Percentiles rank a stretch among this genome's conserved stretches.
phyloP scores from a whole-genome alignment of 495 filamentous ascomycete genomes.

The Neurospora sp. region DNA sequence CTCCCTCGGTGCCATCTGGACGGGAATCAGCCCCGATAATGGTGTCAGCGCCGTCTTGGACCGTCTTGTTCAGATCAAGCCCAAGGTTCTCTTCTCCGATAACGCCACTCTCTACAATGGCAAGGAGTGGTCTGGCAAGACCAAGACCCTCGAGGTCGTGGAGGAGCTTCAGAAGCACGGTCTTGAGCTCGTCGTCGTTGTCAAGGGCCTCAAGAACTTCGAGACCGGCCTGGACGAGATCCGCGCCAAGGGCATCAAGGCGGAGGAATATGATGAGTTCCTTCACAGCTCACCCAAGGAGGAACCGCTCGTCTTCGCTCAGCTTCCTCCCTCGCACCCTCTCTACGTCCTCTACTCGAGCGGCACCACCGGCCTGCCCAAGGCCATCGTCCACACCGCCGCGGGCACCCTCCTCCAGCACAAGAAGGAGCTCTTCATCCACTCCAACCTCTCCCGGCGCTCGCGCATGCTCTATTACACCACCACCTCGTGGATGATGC shows the following conservation, averaged over 20 bases:
- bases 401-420: constrained; percentile 84
- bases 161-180: constrained; percentile 45
- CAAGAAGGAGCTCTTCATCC: constrained; percentile 85
- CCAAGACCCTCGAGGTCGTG: constrained; percentile 65
- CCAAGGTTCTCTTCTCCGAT: constrained; percentile 72
- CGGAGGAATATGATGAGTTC: constrained; percentile 29
- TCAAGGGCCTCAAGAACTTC: constrained; percentile 47
- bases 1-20: constrained; percentile 81
- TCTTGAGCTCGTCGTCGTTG: constrained; percentile 58
- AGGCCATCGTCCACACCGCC: constrained; percentile 85
- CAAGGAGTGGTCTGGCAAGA: constrained; percentile 60
- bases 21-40: constrained; percentile 75
- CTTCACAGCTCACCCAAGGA: constrained; percentile 24
- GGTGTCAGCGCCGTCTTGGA: constrained; percentile 67
- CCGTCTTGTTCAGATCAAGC: constrained; percentile 70
- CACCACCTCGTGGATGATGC: constrained; percentile 96
- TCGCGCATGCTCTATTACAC: constrained; percentile 63
- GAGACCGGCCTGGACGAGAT: constrained; percentile 42
- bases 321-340: constrained; percentile 71
- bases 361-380: constrained; percentile 83
- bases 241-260: constrained; percentile 35
- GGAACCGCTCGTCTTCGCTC: constrained; percentile 52
- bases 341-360: constrained; percentile 84
- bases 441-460: constrained; percentile 54
- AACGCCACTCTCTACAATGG: constrained; percentile 84